Conservation (phyloP, 805 yeast genomes). For the Ogataea haglerorum region DNA sequence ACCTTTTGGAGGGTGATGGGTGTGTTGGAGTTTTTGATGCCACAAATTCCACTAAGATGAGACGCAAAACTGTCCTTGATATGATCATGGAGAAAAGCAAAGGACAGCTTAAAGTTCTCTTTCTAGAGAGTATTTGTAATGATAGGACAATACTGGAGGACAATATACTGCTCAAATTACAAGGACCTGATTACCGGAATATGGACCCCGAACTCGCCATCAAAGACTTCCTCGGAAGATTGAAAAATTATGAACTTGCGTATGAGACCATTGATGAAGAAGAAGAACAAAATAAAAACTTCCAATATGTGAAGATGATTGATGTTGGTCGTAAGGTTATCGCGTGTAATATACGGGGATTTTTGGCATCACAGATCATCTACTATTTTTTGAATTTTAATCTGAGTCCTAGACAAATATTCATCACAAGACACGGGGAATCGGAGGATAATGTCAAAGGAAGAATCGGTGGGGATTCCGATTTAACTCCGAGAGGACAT, state of each 20-base stretch:
- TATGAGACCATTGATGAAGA: slow-evolving; percentile 84
- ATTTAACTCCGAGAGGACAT: slow-evolving; percentile 72
- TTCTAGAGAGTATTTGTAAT: slow-evolving; percentile 82
- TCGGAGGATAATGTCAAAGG: slow-evolving; percentile 82
- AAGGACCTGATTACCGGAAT: slow-evolving; percentile 88
- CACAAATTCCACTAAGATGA: slow-evolving; percentile 67
- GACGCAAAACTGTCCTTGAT: slow-evolving; percentile 57
- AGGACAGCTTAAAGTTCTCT: slow-evolving; percentile 71
- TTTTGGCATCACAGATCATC: slow-evolving; percentile 88
- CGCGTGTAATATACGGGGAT: slow-evolving; percentile 82
- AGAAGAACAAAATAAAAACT: slow-evolving; percentile 57
- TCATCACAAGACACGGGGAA: slow-evolving; percentile 96
- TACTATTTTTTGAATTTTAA: slow-evolving; percentile 88
- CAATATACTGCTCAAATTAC: slow-evolving; percentile 76
- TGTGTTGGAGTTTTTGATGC: slow-evolving; percentile 92
- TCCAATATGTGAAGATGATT: slow-evolving; percentile 91
- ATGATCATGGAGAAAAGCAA: slow-evolving; percentile 54
- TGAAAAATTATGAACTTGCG: slow-evolving; percentile 80
- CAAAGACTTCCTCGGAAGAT: slow-evolving; percentile 75
- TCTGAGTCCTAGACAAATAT: slow-evolving; percentile 82
- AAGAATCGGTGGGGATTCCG: slow-evolving; percentile 87
- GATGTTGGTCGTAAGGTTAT: slow-evolving; percentile 94
- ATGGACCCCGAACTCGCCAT: slow-evolving; percentile 83
- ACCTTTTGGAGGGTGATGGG: slow-evolving; percentile 75
- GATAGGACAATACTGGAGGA: slow-evolving; percentile 73